Percentiles rank a stretch among this genome's conserved stretches.
Conservation (phyloP, 805 yeast genomes). For the Yamadazyma ubonensis region DNA sequence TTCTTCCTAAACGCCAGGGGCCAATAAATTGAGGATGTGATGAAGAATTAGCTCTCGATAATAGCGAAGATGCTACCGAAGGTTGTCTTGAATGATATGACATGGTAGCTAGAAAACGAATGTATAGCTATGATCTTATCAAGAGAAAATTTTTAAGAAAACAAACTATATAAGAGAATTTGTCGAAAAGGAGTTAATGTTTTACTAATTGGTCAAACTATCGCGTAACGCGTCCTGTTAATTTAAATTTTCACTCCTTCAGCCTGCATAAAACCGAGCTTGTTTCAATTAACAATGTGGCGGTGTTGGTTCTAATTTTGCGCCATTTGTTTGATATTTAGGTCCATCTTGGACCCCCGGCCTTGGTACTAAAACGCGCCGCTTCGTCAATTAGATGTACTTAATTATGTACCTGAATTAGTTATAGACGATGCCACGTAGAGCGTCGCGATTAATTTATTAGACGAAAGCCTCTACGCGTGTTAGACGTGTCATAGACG, state of each 20-base stretch:
- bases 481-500: too few relatives aligned
- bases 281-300: conserved; percentile 6
- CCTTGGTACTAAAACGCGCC: too few relatives aligned
- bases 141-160: conserved; percentile 1
- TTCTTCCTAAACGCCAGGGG: conserved; percentile 80
- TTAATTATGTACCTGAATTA: not conserved
- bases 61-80: conserved; percentile 56
- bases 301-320: too few relatives aligned
- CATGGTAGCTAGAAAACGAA: conserved; percentile 18
- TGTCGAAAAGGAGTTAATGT: conserved; percentile 18
- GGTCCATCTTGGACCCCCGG: too few relatives aligned
- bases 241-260: conserved; percentile 12
- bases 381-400: too few relatives aligned
- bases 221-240: conserved; percentile 16
- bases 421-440: too few relatives aligned
- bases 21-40: conserved; percentile 59
- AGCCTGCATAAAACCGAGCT: conserved; percentile 1
- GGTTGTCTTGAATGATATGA: conserved; percentile 56
- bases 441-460: too few relatives aligned
- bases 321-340: too few relatives aligned
- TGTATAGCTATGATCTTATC: conserved; percentile 4
- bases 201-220: conserved; percentile 9
- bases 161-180: conserved; percentile 11
- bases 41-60: conserved; percentile 44
- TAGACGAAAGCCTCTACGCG: too few relatives aligned